Evolutionary conservation across 2,329 filamentous ascomycete species (phyloP), one percentile per base, ranked within the genome.

Genomic region (Pseudocercospora pini-densiflorae): DNA sequence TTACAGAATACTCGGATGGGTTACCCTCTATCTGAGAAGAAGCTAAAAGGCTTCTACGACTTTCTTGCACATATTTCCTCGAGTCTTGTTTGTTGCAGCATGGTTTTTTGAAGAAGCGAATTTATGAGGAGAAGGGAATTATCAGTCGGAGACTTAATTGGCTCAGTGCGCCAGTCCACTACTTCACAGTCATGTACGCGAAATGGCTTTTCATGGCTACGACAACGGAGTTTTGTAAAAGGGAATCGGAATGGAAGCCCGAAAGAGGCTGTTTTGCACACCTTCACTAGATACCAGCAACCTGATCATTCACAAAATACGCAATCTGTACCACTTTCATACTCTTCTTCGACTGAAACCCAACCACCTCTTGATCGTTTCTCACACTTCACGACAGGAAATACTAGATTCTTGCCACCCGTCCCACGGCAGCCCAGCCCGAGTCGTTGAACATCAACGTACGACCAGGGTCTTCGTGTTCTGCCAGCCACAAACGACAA

Each of bases 1-100:
- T 0, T 94, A 94, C 80, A 81, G 92, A 59, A 54, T 92, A 5
- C 83, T 92, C 5, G 89, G 88, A 1, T 92, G 88, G 88, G 71
- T 87, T 61, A 88, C 87, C 24, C 78, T 93, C 72, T 81, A 77
- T 66, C 59, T 79, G 65, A 76, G 78, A 36, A 73, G 69, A 64
- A 74, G 60, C 63, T 77, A 70, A 68, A 53, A 53, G 2, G 33
- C 45, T 57, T 36, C 23, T 36, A 19, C 59, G n/a, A 33, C 19
- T 61, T 63, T 33, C 40, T 59, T 55, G 57, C 49, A 62, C 55
- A 53, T 62, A 53, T 53, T 62, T 33, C 55, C 31, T 24, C 31
- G 55, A 36, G 29, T 40, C 43, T 59, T 33, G 55, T 58, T 19
- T 43, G 40, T 57, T 36, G 55, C 31, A 36, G 31, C 33, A 36